Conservation (phyloP, 2,329 filamentous ascomycete species). For the Aspergillus luchuensis region DNA sequence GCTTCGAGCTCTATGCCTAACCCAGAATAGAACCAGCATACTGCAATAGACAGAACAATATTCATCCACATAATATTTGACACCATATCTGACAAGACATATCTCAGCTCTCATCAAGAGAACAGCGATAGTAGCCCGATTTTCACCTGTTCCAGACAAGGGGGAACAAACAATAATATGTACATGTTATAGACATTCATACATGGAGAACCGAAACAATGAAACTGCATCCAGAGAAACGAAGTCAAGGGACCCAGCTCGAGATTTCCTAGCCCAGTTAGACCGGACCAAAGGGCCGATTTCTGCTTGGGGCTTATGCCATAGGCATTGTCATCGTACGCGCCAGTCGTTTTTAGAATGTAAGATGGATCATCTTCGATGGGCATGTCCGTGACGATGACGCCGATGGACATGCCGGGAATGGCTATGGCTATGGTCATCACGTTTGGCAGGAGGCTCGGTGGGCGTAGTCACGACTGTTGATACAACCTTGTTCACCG, state of each 20-base stretch:
- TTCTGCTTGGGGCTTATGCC: neutral
- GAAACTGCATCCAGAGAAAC: constrained; percentile 1
- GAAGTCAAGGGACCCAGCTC: neutral
- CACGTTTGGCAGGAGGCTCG: constrained; percentile 21
- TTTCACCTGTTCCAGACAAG: constrained; percentile 19
- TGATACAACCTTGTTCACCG: constrained; percentile 24
- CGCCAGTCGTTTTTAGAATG: neutral
- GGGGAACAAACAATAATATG: constrained; percentile 15
- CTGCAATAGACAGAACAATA: neutral
- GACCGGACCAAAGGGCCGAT: neutral
- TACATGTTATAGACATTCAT: constrained; percentile 20
- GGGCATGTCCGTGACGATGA: constrained; percentile 27
- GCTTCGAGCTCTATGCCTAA: too few relatives aligned
- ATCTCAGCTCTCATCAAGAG: constrained; percentile 18
- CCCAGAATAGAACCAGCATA: neutral
- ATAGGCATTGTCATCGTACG: neutral
- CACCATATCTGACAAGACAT: constrained; percentile 17
- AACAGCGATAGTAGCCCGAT: constrained; percentile 9
- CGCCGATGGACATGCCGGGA: constrained; percentile 27
- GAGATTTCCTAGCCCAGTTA: neutral
- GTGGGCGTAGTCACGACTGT: constrained; percentile 27
- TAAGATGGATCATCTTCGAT: constrained; percentile 7
- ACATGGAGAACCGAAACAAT: neutral
- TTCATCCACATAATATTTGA: constrained; percentile 16
- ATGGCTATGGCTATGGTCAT: constrained; percentile 19